Percentiles rank a stretch among this genome's conserved stretches.
Evolutionary conservation across 2,329 filamentous ascomycete species (phyloP).

Genomic region (Alternaria sp.): DNA sequence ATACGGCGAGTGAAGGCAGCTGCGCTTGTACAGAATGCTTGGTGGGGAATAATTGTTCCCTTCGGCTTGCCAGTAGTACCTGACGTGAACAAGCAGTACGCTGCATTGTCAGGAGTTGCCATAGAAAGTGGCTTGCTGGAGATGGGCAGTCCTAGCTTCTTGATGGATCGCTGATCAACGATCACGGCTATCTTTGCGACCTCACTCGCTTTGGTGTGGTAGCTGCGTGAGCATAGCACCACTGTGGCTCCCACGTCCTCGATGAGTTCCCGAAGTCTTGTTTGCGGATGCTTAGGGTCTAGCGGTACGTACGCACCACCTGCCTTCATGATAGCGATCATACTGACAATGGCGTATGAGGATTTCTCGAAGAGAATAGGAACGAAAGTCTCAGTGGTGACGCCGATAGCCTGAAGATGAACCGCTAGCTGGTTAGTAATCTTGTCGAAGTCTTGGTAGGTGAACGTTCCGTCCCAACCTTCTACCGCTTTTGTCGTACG

Average conservation of each 20-base stretch:
- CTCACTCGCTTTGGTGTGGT: slow-evolving; percentile 32
- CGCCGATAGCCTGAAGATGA: slow-evolving; percentile 38
- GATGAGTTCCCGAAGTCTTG: slow-evolving; percentile 50
- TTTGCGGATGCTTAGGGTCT: slow-evolving; percentile 49
- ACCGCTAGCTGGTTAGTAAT: slow-evolving; percentile 39
- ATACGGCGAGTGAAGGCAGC: slow-evolving; percentile 39
- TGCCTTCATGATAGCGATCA: slow-evolving; percentile 52
- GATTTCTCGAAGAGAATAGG: slow-evolving; percentile 52
- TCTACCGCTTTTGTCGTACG: slow-evolving; percentile 43
- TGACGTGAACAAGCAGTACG: slow-evolving; percentile 68
- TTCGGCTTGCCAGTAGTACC: slow-evolving; percentile 59
- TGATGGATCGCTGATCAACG: slow-evolving; percentile 55
- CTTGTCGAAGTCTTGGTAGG: slow-evolving; percentile 47
- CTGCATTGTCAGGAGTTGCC: slow-evolving; percentile 57
- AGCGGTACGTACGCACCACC: slow-evolving; percentile 51
- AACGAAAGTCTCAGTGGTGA: slow-evolving; percentile 44
- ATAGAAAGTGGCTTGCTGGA: slow-evolving; percentile 52
- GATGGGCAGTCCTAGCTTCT: slow-evolving; percentile 39
- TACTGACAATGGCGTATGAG: slow-evolving; percentile 43
- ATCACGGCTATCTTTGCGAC: slow-evolving; percentile 36
- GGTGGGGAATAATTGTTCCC: slow-evolving; percentile 70
- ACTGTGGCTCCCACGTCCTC: slow-evolving; percentile 41
- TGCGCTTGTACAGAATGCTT: slow-evolving; percentile 62
- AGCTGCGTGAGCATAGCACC: slow-evolving; percentile 39
- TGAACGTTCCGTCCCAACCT: slow-evolving; percentile 44